A percentile compares a stretch with the other conserved stretches of the same genome.
Evolutionary conservation across 2,329 filamentous ascomycete genomes (phyloP).

Genomic region (Beauveria sp.): DNA sequence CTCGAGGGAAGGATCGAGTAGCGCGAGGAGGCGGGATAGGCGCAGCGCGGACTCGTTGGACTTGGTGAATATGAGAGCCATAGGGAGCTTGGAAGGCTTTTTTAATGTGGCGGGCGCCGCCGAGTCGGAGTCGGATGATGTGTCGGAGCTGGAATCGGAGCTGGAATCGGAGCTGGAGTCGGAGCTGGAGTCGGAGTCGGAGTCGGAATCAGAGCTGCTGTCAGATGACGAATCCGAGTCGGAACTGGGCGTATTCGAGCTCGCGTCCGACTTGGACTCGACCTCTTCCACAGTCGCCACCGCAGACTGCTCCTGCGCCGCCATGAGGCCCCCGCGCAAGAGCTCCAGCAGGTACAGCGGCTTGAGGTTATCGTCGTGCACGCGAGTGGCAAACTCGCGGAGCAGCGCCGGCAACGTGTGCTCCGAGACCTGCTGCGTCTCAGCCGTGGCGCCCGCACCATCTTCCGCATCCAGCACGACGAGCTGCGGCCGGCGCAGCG

Average conservation of each 20-base stretch:
- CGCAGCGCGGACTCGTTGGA: slow-evolving; percentile 85
- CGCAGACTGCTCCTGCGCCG: slow-evolving; percentile 14
- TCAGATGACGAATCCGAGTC: slow-evolving; percentile 22
- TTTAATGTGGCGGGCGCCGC: slow-evolving; percentile 10
- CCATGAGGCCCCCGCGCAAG: slow-evolving; percentile 50
- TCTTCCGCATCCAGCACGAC: slow-evolving; percentile 60
- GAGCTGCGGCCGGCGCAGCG: slow-evolving; percentile 64
- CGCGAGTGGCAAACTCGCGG: slow-evolving; percentile 58
- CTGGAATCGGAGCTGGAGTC: slow-evolving; percentile 18
- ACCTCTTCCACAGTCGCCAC: not conserved
- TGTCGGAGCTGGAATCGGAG: slow-evolving; percentile 13
- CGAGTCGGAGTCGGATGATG: slow-evolving; percentile 22
- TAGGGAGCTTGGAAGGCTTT: slow-evolving; percentile 23
- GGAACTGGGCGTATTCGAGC: slow-evolving; percentile 18
- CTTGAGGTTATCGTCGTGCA: slow-evolving; percentile 63
- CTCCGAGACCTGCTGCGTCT: slow-evolving; percentile 26
- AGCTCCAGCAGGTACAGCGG: slow-evolving; percentile 80
- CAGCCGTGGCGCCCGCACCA: slow-evolving; percentile 35
- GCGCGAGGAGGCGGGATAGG: slow-evolving; percentile 67
- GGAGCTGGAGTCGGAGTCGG: slow-evolving; percentile 21
- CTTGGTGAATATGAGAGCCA: slow-evolving; percentile 77
- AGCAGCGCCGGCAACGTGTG: slow-evolving; percentile 55
- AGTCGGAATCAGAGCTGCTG: slow-evolving; percentile 27
- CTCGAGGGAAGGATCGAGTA: slow-evolving; percentile 54
- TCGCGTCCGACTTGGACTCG: slow-evolving; percentile 16